Percentiles rank a stretch among this genome's conserved stretches.
Evolutionary conservation across 2,329 filamentous ascomycete species (phyloP).

Genomic region (Stagonosporopsis chrysanthemi): DNA sequence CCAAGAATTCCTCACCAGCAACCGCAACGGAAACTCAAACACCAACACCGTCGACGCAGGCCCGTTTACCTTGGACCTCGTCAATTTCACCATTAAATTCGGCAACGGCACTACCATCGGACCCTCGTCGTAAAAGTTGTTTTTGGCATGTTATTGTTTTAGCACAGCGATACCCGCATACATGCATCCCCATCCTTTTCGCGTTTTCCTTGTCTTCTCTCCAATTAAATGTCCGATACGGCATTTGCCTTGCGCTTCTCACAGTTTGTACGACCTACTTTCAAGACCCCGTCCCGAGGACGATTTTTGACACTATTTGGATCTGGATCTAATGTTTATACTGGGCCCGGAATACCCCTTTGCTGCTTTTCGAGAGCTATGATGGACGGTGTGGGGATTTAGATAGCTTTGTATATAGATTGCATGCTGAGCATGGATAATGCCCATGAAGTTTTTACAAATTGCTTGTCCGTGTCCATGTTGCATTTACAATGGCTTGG

Average conservation of each 20-base stretch:
- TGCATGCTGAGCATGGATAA: slow-evolving; percentile 6
- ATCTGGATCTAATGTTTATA: slow-evolving; percentile 23
- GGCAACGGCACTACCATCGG: slow-evolving; percentile 44
- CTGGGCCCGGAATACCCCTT: slow-evolving; percentile 8
- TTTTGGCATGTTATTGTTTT: slow-evolving; percentile 11
- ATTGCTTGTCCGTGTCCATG: background rate
- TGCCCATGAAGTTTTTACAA: background rate
- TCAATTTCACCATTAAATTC: slow-evolving; percentile 41
- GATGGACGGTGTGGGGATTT: background rate
- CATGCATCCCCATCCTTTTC: slow-evolving; percentile 13
- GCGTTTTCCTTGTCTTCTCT: background rate
- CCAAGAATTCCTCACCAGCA: slow-evolving; percentile 46
- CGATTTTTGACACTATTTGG: slow-evolving; percentile 7
- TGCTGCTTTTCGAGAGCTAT: slow-evolving; percentile 2
- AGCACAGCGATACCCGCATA: slow-evolving; percentile 23
- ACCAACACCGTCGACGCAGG: slow-evolving; percentile 39
- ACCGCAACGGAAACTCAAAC: slow-evolving; percentile 38
- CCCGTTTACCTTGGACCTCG: slow-evolving; percentile 43
- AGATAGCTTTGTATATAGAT: slow-evolving; percentile 16
- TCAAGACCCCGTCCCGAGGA: slow-evolving; percentile 10
- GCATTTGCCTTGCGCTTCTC: slow-evolving; percentile 3
- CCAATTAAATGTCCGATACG: slow-evolving; percentile 12
- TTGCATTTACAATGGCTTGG: background rate
- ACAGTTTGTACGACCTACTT: background rate
- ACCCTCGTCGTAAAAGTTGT: slow-evolving; percentile 19